phyloP scores from a whole-genome alignment of 768 basidiomycete species.

The Botryobasidium botryosum region DNA sequence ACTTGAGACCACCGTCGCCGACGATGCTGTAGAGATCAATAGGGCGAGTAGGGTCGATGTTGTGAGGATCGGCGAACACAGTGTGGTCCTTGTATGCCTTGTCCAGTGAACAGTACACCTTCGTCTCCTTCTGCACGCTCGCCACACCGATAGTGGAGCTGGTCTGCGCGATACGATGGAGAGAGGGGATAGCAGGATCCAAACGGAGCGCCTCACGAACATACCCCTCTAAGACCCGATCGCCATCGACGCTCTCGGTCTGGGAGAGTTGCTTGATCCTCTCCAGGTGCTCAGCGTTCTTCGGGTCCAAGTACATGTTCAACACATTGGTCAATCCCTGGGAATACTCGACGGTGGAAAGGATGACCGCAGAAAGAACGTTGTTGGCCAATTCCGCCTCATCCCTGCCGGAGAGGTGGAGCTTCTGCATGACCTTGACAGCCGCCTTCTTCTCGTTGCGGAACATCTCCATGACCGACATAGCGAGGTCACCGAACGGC shows the following conservation, averaged over 20 bases:
- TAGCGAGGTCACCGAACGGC: not conserved
- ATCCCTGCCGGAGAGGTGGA: not conserved
- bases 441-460: not conserved
- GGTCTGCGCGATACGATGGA: not conserved
- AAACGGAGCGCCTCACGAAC: conserved; percentile 4
- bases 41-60: not conserved
- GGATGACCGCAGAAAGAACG: not conserved
- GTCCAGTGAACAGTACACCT: not conserved
- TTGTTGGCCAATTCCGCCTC: conserved; percentile 3
- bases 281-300: too few relatives aligned
- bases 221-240: not conserved
- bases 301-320: too few relatives aligned
- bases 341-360: not conserved
- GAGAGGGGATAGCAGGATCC: not conserved
- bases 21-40: not conserved
- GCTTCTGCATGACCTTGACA: not conserved
- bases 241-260: too few relatives aligned
- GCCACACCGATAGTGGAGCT: not conserved
- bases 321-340: too few relatives aligned
- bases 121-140: not conserved
- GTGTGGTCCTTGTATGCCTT: not conserved
- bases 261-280: too few relatives aligned
- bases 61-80: not conserved
- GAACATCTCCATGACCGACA: not conserved
- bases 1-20: not conserved